Evolutionary conservation across 1,284 basidiomycete genomes (phyloP).

Genomic region (Phaffia rhodozyma): DNA sequence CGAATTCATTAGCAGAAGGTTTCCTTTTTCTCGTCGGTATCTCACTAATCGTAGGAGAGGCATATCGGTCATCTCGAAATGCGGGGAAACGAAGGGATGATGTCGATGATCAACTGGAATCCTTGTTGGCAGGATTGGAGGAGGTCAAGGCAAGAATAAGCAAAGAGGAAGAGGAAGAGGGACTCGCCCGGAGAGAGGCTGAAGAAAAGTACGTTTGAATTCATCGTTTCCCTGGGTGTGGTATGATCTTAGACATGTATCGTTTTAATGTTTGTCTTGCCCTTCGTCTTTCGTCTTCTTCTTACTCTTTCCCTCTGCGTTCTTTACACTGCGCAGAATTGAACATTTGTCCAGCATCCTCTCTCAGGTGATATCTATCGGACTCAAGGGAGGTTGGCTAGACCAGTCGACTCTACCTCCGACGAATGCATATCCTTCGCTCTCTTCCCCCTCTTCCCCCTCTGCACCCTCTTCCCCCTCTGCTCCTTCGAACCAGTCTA

Average conservation of each 20-base stretch:
- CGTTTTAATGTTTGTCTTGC: not conserved
- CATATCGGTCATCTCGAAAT: slow-evolving; percentile 11
- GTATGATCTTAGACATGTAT: not conserved
- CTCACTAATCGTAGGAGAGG: slow-evolving; percentile 11
- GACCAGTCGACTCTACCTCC: not conserved
- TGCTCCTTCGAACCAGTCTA: not conserved
- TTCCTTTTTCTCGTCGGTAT: slow-evolving; percentile 16
- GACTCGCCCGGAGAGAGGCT: not conserved
- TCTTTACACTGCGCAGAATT: not conserved
- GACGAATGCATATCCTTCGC: not conserved
- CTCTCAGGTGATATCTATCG: slow-evolving; percentile 12
- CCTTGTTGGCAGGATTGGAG: not conserved
- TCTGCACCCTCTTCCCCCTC: not conserved
- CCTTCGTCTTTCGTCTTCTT: not conserved
- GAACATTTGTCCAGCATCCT: slow-evolving; percentile 9
- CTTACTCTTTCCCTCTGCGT: not conserved
- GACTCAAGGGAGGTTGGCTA: slow-evolving; percentile 12
- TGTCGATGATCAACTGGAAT: slow-evolving; percentile 9
- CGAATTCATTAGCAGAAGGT: slow-evolving; percentile 13
- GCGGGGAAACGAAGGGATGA: slow-evolving; percentile 10
- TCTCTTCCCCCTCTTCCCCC: not conserved
- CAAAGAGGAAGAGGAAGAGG: not conserved
- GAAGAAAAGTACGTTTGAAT: not conserved
- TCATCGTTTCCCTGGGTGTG: not conserved
- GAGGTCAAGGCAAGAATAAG: not conserved